Evolutionary conservation across 2,329 filamentous ascomycete species (phyloP).

Genomic region (Endocalyx cinctus): DNA sequence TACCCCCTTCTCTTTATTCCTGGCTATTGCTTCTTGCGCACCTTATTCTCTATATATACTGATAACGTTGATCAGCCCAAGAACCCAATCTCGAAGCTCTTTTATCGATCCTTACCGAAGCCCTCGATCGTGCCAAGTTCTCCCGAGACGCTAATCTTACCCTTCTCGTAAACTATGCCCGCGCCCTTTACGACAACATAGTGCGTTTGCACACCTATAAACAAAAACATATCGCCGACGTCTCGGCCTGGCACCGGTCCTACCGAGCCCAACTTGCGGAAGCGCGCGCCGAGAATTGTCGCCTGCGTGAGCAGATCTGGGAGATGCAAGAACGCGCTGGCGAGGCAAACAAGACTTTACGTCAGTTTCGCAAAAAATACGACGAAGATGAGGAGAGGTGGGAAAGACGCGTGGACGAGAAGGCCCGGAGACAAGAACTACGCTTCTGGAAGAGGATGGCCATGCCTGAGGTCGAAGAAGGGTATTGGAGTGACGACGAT

Average conservation of each 20-base stretch:
- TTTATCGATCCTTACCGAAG: constrained; percentile 56
- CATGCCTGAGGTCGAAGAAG: constrained; percentile 55
- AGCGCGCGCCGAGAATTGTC: constrained; percentile 59
- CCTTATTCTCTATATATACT: not conserved
- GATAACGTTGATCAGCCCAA: constrained; percentile 39
- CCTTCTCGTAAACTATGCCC: constrained; percentile 54
- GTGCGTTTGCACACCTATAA: constrained; percentile 65
- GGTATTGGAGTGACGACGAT: constrained; percentile 61
- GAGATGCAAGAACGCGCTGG: constrained; percentile 60
- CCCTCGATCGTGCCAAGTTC: constrained; percentile 57
- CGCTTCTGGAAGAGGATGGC: constrained; percentile 65
- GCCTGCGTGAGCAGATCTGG: constrained; percentile 61
- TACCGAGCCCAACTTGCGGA: constrained; percentile 63
- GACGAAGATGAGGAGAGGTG: constrained; percentile 52
- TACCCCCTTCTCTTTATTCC: too few relatives aligned
- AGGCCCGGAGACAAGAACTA: constrained; percentile 52
- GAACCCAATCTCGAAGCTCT: constrained; percentile 57
- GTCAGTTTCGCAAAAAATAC: constrained; percentile 51
- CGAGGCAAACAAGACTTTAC: constrained; percentile 52
- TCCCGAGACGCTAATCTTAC: constrained; percentile 57
- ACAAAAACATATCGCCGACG: constrained; percentile 56
- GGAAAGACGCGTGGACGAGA: constrained; percentile 48
- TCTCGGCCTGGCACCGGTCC: constrained; percentile 60
- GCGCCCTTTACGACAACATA: constrained; percentile 52
- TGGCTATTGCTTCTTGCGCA: not conserved